phyloP scores from a whole-genome alignment of 2,329 filamentous ascomycete genomes.

The Bretziella fagacearum region DNA sequence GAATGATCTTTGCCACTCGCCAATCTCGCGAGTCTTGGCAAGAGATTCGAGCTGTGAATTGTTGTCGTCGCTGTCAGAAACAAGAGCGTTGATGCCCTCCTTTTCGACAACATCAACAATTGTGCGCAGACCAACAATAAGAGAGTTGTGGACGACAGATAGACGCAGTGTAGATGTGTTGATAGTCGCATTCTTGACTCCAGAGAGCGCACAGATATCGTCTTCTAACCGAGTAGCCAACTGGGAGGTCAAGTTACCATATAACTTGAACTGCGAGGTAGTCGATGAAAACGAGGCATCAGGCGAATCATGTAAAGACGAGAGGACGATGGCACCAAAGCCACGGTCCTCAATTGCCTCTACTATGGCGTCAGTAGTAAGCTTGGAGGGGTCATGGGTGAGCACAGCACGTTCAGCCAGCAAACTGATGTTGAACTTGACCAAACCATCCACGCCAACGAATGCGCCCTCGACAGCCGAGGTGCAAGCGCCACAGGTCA shows the following conservation, averaged over 20 bases:
- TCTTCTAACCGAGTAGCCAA: slow-evolving; percentile 58
- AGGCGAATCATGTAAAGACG: slow-evolving; percentile 45
- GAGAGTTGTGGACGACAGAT: slow-evolving; percentile 54
- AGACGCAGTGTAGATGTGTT: slow-evolving; percentile 59
- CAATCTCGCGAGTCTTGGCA: slow-evolving; percentile 90
- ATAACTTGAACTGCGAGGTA: slow-evolving; percentile 66
- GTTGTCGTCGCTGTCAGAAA: slow-evolving; percentile 86
- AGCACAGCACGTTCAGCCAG: slow-evolving; percentile 84
- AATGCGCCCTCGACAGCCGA: slow-evolving; percentile 79
- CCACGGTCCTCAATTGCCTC: slow-evolving; percentile 79
- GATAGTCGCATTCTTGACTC: slow-evolving; percentile 57
- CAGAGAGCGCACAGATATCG: slow-evolving; percentile 44
- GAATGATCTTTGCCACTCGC: slow-evolving; percentile 78
- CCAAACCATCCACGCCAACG: slow-evolving; percentile 54
- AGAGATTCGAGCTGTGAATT: slow-evolving; percentile 92
- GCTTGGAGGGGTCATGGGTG: slow-evolving; percentile 56
- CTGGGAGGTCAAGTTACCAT: slow-evolving; percentile 55
- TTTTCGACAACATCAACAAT: slow-evolving; percentile 70
- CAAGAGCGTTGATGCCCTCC: slow-evolving; percentile 72
- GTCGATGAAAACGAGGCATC: slow-evolving; percentile 39
- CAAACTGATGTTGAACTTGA: slow-evolving; percentile 88
- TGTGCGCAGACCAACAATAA: slow-evolving; percentile 57
- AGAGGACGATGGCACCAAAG: slow-evolving; percentile 72
- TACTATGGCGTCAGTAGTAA: slow-evolving; percentile 56
- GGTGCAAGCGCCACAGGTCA: slow-evolving; percentile 96